Conservation (phyloP, 2,329 filamentous ascomycete genomes). For the Tolypocladium cylindrosporum region DNA sequence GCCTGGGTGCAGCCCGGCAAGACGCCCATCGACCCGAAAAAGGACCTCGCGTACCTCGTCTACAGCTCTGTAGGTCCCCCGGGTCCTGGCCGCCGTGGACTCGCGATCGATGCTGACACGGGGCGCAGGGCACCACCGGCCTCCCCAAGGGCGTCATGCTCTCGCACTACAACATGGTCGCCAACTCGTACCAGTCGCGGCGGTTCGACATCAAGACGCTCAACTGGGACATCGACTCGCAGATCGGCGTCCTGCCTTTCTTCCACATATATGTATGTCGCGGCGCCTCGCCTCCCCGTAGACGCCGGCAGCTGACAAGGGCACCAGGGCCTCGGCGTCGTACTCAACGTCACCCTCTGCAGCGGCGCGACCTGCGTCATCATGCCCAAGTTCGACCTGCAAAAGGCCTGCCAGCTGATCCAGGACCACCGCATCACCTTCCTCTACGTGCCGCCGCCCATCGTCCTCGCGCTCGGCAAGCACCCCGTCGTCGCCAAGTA, state of each 20-base stretch:
- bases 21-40: slow-evolving; percentile 53
- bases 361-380: slow-evolving; percentile 67
- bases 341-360: slow-evolving; percentile 18
- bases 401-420: slow-evolving; percentile 66
- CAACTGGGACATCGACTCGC: slow-evolving; percentile 56
- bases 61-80: slow-evolving; percentile 53
- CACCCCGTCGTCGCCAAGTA: slow-evolving; percentile 70
- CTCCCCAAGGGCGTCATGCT: slow-evolving; percentile 87
- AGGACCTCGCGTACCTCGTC: slow-evolving; percentile 74
- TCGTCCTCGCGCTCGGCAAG: slow-evolving; percentile 73
- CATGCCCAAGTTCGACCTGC: slow-evolving; percentile 66
- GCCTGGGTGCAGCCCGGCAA: slow-evolving; percentile 42
- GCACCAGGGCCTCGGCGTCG: slow-evolving; percentile 19
- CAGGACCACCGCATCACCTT: slow-evolving; percentile 69
- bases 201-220: slow-evolving; percentile 42
- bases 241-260: slow-evolving; percentile 76
- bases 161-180: slow-evolving; percentile 70
- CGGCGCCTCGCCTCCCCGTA: background rate
- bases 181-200: slow-evolving; percentile 54
- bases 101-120: background rate
- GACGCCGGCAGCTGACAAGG: background rate
- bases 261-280: slow-evolving; percentile 78
- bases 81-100: background rate
- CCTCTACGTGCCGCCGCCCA: slow-evolving; percentile 73
- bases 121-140: slow-evolving; percentile 64